A percentile compares a stretch with the other conserved stretches of the same genome.
phyloP scores from a whole-genome alignment of 108 stramenopile genomes.

The Thalassiosira profunda region DNA sequence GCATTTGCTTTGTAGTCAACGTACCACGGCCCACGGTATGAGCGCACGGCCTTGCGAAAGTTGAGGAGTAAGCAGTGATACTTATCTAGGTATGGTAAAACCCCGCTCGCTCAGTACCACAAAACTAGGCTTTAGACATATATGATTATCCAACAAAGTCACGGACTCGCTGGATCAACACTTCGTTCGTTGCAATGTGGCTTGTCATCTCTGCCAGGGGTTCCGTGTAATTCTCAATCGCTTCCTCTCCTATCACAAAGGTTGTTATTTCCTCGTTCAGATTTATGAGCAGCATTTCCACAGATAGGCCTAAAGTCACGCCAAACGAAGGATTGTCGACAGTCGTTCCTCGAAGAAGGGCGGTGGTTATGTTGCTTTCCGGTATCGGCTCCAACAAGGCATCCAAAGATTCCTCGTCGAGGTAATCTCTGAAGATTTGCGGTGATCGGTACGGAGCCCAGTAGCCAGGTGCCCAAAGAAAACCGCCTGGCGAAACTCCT shows the following conservation, averaged over 20 bases:
- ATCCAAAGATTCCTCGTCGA: conserved; percentile 10
- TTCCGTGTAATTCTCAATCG: conserved; percentile 9
- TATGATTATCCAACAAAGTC: too few relatives aligned
- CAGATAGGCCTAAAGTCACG: conserved; percentile 24
- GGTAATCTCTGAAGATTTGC: conserved; percentile 34
- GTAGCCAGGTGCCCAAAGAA: conserved; percentile 21
- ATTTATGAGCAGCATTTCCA: conserved; percentile 36
- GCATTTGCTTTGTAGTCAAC: conserved; percentile 81
- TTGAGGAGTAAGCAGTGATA: conserved; percentile 23
- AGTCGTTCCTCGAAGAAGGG: conserved; percentile 30
- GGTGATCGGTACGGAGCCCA: conserved; percentile 14
- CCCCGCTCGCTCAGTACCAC: too few relatives aligned
- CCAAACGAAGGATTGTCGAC: conserved; percentile 34
- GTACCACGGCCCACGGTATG: conserved; percentile 91
- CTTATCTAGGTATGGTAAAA: too few relatives aligned
- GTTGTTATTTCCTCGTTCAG: conserved; percentile 34
- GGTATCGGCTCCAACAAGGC: conserved; percentile 13
- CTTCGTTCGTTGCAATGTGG: conserved; percentile 30
- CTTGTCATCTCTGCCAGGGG: conserved; percentile 32
- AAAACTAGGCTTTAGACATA: too few relatives aligned
- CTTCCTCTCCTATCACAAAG: conserved; percentile 5
- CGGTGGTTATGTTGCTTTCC: conserved; percentile 37
- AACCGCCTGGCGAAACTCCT: conserved; percentile 28
- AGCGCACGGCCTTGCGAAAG: conserved; percentile 81
- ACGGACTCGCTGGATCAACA: too few relatives aligned